Evolutionary conservation across 495 filamentous ascomycete genomes (phyloP).

Genomic region (Filosporella fistucella): DNA sequence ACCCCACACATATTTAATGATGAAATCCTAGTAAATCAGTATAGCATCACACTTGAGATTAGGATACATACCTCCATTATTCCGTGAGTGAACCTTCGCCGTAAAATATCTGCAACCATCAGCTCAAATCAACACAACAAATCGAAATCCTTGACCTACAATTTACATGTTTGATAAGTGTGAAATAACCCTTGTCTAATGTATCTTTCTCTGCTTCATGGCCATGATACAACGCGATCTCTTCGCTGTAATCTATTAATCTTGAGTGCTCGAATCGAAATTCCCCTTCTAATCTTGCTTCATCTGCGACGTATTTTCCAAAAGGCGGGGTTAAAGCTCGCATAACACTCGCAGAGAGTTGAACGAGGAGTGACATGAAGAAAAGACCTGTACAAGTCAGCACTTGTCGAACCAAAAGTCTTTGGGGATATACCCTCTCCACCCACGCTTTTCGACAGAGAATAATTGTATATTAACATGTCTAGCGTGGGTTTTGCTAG

Average conservation of each 20-base stretch:
- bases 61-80: slow-evolving; percentile 67
- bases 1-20: slow-evolving; percentile 99
- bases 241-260: slow-evolving; percentile 91
- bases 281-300: slow-evolving; percentile 90
- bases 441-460: slow-evolving; percentile 86
- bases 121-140: background rate
- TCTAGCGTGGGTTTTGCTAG: slow-evolving; percentile 94
- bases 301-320: slow-evolving; percentile 95
- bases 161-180: slow-evolving; percentile 97
- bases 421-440: slow-evolving; percentile 65
- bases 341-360: slow-evolving; percentile 90
- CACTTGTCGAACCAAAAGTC: background rate
- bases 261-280: slow-evolving; percentile 94
- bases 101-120: slow-evolving; percentile 57
- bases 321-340: slow-evolving; percentile 94
- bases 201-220: slow-evolving; percentile 97
- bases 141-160: slow-evolving; percentile 29
- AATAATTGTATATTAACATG: slow-evolving; percentile 93
- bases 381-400: slow-evolving; percentile 37
- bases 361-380: slow-evolving; percentile 89
- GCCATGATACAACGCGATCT: slow-evolving; percentile 87
- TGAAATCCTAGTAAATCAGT: slow-evolving; percentile 60
- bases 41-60: background rate
- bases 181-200: slow-evolving; percentile 97
- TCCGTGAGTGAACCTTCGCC: slow-evolving; percentile 86